Conservation (phyloP, 2,329 filamentous ascomycete genomes). For the Pestalotiopsis sp. region DNA sequence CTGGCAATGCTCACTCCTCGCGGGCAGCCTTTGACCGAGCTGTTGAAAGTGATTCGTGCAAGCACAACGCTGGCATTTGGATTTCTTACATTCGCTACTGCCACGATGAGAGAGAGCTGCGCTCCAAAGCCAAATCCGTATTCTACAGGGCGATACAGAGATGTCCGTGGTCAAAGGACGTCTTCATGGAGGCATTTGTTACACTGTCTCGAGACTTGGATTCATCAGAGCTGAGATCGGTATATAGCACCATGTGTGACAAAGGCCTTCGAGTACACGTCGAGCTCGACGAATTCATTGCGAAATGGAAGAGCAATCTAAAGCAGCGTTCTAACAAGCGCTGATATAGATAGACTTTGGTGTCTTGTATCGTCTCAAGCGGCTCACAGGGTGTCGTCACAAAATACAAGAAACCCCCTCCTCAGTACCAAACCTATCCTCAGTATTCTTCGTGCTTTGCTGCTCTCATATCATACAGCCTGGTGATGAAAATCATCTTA, state of each 20-base stretch:
- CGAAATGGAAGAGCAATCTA: constrained; percentile 31
- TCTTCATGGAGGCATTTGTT: constrained; percentile 56
- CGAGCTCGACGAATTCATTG: constrained; percentile 53
- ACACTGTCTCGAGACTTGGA: constrained; percentile 48
- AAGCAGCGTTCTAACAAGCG: constrained; percentile 10
- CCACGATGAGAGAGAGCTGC: constrained; percentile 26
- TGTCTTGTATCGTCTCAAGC: neutral
- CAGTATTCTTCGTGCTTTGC: no score
- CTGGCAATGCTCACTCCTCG: constrained; percentile 52
- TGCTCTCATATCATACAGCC: no score
- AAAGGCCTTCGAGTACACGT: constrained; percentile 55
- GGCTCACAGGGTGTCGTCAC: neutral
- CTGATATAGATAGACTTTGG: neutral
- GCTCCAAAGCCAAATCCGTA: constrained; percentile 29
- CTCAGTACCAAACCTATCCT: no score
- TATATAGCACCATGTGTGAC: constrained; percentile 48
- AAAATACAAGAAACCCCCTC: neutral
- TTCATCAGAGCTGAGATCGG: constrained; percentile 49
- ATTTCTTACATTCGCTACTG: constrained; percentile 53
- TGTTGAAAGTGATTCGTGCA: constrained; percentile 42
- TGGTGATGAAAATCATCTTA: no score
- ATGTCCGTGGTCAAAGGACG: constrained; percentile 45
- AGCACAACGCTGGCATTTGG: constrained; percentile 50
- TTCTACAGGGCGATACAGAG: constrained; percentile 39
- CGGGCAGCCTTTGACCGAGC: constrained; percentile 57